These are phyloP conservation scores for Pythium myriotylum DNA, from an alignment of 352 stramenopile species.

Conservation along the genomic window DNA sequence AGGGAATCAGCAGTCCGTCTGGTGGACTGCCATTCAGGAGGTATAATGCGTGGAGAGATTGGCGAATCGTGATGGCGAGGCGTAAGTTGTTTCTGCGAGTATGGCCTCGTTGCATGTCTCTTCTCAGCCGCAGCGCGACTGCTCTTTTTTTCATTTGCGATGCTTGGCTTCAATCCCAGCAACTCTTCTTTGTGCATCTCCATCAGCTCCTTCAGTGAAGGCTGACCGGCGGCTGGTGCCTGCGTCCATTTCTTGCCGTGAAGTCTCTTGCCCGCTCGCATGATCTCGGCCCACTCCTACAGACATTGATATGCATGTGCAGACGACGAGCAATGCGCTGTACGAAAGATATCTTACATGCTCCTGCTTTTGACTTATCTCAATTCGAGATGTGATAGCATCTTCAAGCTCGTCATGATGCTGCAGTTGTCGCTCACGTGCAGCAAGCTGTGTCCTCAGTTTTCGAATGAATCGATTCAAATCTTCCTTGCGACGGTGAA, in stretches of 20 bases:
- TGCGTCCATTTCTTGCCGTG: slow-evolving; percentile 65
- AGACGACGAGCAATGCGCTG: no score
- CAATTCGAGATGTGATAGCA: slow-evolving; percentile 56
- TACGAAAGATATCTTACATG: slow-evolving; percentile 29
- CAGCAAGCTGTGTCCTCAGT: slow-evolving; percentile 48
- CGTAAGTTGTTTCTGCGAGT: slow-evolving; percentile 22
- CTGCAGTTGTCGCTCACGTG: slow-evolving; percentile 57
- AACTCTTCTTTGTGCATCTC: slow-evolving; percentile 76
- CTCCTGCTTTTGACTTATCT: slow-evolving; percentile 52
- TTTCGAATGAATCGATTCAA: slow-evolving; percentile 58
- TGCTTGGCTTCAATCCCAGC: slow-evolving; percentile 52
- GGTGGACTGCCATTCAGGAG: slow-evolving; percentile 66
- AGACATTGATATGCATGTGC: no score
- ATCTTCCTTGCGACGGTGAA: slow-evolving; percentile 65
- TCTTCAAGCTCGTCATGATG: slow-evolving; percentile 69
- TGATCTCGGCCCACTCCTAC: slow-evolving; percentile 68
- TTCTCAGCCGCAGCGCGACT: slow-evolving; percentile 14
- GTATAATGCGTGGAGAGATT: slow-evolving; percentile 10
- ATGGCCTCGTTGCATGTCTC: neutral
- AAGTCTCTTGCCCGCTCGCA: slow-evolving; percentile 62
- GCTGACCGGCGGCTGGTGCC: slow-evolving; percentile 34
- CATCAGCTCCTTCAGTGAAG: slow-evolving; percentile 50
- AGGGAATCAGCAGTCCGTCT: slow-evolving; percentile 37
- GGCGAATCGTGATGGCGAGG: slow-evolving; percentile 1
- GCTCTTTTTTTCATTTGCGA: slow-evolving; percentile 5